Conservation (phyloP, 2,329 filamentous ascomycete genomes). For the Talaromyces sp. region DNA sequence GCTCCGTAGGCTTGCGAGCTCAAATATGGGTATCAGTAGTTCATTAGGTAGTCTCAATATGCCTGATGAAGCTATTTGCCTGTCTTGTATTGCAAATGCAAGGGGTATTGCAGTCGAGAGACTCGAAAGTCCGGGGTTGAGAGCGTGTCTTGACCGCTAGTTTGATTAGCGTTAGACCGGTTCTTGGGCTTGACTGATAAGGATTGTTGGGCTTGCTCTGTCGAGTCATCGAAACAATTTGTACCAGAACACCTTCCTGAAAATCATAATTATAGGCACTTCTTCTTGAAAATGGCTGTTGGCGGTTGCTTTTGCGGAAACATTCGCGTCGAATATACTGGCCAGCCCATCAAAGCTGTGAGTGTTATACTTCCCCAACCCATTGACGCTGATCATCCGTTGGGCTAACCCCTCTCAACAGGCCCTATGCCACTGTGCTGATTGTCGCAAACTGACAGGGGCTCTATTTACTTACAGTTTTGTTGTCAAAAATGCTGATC, state of each 20-base stretch:
- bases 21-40: background rate
- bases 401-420: slow-evolving; percentile 14
- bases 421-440: slow-evolving; percentile 34
- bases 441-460: slow-evolving; percentile 36
- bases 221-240: background rate
- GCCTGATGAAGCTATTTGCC: background rate
- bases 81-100: background rate
- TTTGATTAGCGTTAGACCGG: background rate
- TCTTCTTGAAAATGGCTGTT: slow-evolving; percentile 19
- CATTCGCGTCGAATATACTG: slow-evolving; percentile 28
- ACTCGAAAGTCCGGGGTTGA: background rate
- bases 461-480: slow-evolving; percentile 25
- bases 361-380: slow-evolving; percentile 11
- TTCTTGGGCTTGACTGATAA: background rate
- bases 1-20: no score
- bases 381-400: background rate
- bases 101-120: background rate
- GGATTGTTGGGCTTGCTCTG: background rate
- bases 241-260: background rate
- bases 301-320: slow-evolving; percentile 34
- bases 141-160: background rate
- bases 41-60: background rate
- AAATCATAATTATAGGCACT: background rate
- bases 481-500: slow-evolving; percentile 23
- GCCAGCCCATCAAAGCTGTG: slow-evolving; percentile 25